These are phyloP conservation scores for Trichoderma sp. DNA, from an alignment of 2,329 filamentous ascomycete genomes.

Conservation along the genomic window DNA sequence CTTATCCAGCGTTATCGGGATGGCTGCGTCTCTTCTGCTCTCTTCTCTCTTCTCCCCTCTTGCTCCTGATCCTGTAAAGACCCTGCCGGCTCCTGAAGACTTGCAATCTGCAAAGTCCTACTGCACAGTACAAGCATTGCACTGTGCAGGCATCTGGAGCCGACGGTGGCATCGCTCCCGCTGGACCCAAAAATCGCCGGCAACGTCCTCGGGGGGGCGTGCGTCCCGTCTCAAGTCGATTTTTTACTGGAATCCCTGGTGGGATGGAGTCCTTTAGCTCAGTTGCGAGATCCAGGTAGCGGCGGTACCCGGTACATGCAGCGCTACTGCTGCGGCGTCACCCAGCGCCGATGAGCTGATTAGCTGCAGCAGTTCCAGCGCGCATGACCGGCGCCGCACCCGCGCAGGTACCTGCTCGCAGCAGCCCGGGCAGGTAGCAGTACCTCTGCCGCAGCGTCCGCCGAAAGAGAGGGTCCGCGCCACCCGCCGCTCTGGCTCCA, in stretches of 20 bases:
- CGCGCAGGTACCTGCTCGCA: background rate
- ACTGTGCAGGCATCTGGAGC: background rate
- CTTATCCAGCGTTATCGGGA: background rate
- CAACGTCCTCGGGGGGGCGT: slow-evolving; percentile 12
- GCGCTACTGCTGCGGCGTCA: background rate
- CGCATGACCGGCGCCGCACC: background rate
- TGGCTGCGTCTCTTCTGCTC: background rate
- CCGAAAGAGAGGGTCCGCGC: slow-evolving; percentile 23
- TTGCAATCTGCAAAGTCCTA: background rate
- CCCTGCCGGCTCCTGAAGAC: background rate
- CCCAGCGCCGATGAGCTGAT: background rate
- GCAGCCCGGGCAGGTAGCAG: background rate
- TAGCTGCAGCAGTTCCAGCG: background rate
- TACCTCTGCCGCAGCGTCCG: slow-evolving; percentile 1
- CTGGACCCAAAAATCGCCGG: slow-evolving; percentile 5
- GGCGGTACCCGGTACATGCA: background rate
- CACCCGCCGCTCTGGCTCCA: slow-evolving; percentile 26
- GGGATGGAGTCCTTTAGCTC: background rate
- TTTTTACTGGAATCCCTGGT: background rate
- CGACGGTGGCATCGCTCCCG: slow-evolving; percentile 12
- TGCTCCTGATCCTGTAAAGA: background rate
- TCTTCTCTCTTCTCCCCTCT: background rate
- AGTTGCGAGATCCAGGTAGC: background rate
- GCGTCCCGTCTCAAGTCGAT: slow-evolving; percentile 10
- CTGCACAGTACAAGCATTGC: no score